A percentile compares a stretch with the other conserved stretches of the same genome.
Evolutionary conservation across 2,329 filamentous ascomycete genomes (phyloP).

Genomic region (Drechmeria coniospora): DNA sequence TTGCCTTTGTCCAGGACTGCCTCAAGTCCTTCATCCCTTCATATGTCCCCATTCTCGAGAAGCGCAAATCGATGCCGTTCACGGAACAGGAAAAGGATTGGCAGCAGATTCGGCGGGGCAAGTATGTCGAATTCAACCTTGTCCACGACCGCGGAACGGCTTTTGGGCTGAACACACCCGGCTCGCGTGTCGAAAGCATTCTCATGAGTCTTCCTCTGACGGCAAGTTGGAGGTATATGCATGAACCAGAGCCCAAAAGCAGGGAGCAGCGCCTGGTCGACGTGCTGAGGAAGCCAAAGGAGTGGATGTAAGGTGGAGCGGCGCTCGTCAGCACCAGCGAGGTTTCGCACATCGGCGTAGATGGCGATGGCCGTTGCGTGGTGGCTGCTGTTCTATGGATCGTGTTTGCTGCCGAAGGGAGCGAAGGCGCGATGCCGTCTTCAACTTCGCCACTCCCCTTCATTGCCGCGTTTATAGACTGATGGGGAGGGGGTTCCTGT

Average conservation of each 20-base stretch:
- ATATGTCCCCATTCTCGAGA: conserved; percentile 79
- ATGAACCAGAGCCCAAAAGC: conserved; percentile 59
- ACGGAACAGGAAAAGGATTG: conserved; percentile 79
- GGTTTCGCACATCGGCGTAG: not conserved
- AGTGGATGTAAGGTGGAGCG: conserved; percentile 40
- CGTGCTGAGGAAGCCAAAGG: conserved; percentile 47
- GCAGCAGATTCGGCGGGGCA: conserved; percentile 88
- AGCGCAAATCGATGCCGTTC: conserved; percentile 82
- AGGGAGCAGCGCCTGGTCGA: conserved; percentile 70
- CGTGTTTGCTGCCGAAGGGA: too few species aligned
- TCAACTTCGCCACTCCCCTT: too few species aligned
- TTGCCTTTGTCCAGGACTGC: conserved; percentile 76
- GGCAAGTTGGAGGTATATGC: conserved; percentile 93
- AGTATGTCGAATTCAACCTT: conserved; percentile 97
- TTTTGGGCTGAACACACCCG: conserved; percentile 87
- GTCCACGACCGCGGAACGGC: conserved; percentile 91
- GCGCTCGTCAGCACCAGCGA: not conserved
- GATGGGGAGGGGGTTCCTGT: too few species aligned
- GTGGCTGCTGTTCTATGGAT: too few species aligned
- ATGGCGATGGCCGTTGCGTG: not conserved
- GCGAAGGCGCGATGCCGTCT: too few species aligned
- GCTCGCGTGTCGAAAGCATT: conserved; percentile 86
- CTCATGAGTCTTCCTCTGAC: conserved; percentile 92
- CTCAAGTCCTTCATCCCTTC: conserved; percentile 77
- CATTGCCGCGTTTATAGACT: too few species aligned